Evolutionary conservation across 1,284 basidiomycete species (phyloP).

Genomic region (Ustilago hordei): DNA sequence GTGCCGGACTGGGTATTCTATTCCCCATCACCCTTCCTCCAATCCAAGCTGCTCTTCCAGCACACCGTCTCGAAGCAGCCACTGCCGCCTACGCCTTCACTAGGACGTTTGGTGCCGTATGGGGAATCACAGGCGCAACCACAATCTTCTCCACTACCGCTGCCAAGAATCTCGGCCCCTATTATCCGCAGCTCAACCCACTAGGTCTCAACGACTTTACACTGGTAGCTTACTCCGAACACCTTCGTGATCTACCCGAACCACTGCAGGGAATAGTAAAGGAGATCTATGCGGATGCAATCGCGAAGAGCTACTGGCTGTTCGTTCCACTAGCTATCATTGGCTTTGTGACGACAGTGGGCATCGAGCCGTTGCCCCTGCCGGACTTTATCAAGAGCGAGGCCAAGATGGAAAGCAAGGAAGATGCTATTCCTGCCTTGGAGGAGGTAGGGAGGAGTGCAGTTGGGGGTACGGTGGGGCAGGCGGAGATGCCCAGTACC

Average conservation of each 20-base stretch:
- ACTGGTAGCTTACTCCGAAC: slow-evolving; percentile 31
- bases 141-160: slow-evolving; percentile 48
- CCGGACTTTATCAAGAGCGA: slow-evolving; percentile 43
- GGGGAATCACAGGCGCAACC: slow-evolving; percentile 52
- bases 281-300: slow-evolving; percentile 28
- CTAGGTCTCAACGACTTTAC: slow-evolving; percentile 42
- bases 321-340: slow-evolving; percentile 39
- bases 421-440: slow-evolving; percentile 12
- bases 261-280: slow-evolving; percentile 17
- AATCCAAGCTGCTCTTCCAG: slow-evolving; percentile 46
- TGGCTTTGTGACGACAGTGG: slow-evolving; percentile 28
- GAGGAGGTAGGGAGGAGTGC: background rate
- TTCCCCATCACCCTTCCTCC: slow-evolving; percentile 54
- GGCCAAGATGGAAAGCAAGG: slow-evolving; percentile 19
- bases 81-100: slow-evolving; percentile 53
- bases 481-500: slow-evolving; percentile 17
- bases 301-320: slow-evolving; percentile 25
- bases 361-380: slow-evolving; percentile 41
- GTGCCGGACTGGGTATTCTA: slow-evolving; percentile 47
- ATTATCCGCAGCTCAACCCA: slow-evolving; percentile 25
- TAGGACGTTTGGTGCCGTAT: slow-evolving; percentile 51
- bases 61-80: slow-evolving; percentile 37
- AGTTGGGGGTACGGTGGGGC: background rate
- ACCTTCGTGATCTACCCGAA: slow-evolving; percentile 22
- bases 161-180: slow-evolving; percentile 13